phyloP scores from a whole-genome alignment of 2,329 filamentous ascomycete species.

The Fusarium clavum region DNA sequence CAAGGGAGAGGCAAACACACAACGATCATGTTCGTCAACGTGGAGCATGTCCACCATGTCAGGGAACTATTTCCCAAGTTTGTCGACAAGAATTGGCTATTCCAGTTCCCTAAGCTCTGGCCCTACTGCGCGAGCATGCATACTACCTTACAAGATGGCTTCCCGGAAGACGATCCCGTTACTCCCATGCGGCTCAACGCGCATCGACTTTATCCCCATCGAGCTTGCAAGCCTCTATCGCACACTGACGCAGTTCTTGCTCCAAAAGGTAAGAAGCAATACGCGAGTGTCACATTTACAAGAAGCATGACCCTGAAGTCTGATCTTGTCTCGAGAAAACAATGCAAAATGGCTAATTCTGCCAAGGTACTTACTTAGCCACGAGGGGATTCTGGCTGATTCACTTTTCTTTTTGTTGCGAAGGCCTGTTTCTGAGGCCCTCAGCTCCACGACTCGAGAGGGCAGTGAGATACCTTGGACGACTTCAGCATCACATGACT shows the following conservation, averaged over 20 bases:
- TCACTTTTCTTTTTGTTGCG: conserved; percentile 17
- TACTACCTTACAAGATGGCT: background rate
- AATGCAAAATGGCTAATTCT: background rate
- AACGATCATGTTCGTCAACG: background rate
- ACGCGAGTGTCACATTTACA: background rate
- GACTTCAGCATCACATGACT: background rate
- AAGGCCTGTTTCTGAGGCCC: background rate
- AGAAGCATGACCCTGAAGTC: background rate
- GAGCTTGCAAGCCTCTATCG: background rate
- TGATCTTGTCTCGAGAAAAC: conserved; percentile 1
- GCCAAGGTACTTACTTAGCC: conserved; percentile 1
- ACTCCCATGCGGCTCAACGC: background rate
- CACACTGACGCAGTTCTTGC: background rate
- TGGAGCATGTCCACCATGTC: background rate
- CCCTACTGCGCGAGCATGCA: background rate
- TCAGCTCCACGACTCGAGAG: background rate
- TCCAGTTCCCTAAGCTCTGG: background rate
- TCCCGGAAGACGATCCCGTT: background rate
- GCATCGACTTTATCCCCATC: background rate
- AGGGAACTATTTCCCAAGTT: background rate
- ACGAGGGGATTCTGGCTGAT: conserved; percentile 16
- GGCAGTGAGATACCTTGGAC: background rate
- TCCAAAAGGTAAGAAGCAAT: background rate
- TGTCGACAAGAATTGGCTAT: conserved; percentile 6
- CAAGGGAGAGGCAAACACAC: background rate